A percentile compares a stretch with the other conserved stretches of the same genome.
Evolutionary conservation across 345 rosid genomes (phyloP).

Genomic region (Brassica rapa): DNA sequence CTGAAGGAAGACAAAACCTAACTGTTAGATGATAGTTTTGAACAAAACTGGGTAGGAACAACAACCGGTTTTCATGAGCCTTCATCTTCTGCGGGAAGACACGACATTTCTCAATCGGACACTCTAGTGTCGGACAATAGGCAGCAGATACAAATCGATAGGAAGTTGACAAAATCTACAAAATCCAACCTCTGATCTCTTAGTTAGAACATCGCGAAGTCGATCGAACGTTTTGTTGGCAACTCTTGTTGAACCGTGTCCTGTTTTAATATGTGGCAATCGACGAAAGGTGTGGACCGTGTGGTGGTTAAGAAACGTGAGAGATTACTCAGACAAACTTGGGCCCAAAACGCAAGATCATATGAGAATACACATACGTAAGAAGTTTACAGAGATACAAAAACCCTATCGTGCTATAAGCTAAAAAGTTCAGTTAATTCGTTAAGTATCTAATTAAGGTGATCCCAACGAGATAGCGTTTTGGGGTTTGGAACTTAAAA

Average conservation of each 20-base stretch:
- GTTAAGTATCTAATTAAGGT: background rate
- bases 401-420: background rate
- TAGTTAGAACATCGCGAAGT: constrained; percentile 72
- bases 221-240: background rate
- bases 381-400: background rate
- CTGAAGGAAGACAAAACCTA: constrained; percentile 41
- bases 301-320: background rate
- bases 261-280: constrained; percentile 10
- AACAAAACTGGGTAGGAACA: background rate
- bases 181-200: constrained; percentile 77
- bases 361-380: background rate
- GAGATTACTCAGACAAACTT: background rate
- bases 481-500: background rate
- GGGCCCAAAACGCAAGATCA: constrained; percentile 11
- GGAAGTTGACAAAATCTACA: background rate
- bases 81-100: constrained; percentile 65
- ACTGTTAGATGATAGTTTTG: background rate
- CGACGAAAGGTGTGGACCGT: constrained; percentile 5
- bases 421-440: background rate
- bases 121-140: background rate
- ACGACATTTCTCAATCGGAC: background rate
- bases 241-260: background rate
- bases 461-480: background rate
- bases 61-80: constrained; percentile 72
- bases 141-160: background rate